A percentile compares a stretch with the other conserved stretches of the same genome.
Evolutionary conservation across 1,284 basidiomycete genomes (phyloP).

Genomic region (Porodaedalea pini): DNA sequence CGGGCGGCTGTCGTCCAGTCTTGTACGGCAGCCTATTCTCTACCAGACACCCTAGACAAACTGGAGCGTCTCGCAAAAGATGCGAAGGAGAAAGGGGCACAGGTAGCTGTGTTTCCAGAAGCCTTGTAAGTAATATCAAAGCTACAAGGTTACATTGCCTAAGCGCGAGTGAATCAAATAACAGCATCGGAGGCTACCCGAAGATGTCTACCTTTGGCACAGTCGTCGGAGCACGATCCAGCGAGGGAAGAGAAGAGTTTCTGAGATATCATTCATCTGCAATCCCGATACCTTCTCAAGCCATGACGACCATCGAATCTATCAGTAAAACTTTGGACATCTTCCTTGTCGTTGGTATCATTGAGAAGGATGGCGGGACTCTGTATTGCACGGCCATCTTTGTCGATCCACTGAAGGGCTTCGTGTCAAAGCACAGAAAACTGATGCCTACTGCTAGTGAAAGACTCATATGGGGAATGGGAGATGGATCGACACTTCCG

Average conservation of each 20-base stretch:
- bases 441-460: conserved; percentile 69
- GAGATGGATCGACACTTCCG: conserved; percentile 48
- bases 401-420: conserved; percentile 53
- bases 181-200: conserved; percentile 66
- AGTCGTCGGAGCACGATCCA: conserved; percentile 50
- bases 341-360: conserved; percentile 67
- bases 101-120: conserved; percentile 70
- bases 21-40: conserved; percentile 49
- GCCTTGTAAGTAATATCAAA: conserved; percentile 51
- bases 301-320: conserved; percentile 46
- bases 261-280: conserved; percentile 53
- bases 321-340: conserved; percentile 48
- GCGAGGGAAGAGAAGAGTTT: conserved; percentile 59
- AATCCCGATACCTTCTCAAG: conserved; percentile 53
- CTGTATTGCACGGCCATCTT: conserved; percentile 71
- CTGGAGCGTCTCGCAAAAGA: conserved; percentile 51
- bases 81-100: conserved; percentile 39
- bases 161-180: conserved; percentile 5
- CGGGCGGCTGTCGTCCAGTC: conserved; percentile 55
- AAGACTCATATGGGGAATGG: conserved; percentile 67
- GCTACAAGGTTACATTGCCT: conserved; percentile 14
- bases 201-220: conserved; percentile 59
- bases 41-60: conserved; percentile 53
- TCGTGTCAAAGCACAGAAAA: conserved; percentile 69
- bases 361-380: conserved; percentile 64